phyloP scores from a whole-genome alignment of 1,139 yeast genomes.

The Geotrichum reessii region DNA sequence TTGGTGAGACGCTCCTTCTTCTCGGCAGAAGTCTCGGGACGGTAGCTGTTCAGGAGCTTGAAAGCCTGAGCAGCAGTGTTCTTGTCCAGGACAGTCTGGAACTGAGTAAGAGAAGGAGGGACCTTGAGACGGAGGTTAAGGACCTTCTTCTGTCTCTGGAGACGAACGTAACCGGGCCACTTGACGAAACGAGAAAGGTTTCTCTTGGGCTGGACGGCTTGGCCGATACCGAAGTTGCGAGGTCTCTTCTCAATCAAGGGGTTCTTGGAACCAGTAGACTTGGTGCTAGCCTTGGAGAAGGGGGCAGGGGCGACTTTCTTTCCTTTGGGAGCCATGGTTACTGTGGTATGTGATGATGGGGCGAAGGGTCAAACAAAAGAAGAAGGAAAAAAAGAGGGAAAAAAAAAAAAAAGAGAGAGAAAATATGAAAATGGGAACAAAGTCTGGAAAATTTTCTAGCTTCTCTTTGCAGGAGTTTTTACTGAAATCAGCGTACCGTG shows the following conservation, averaged over 20 bases:
- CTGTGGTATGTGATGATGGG: slow-evolving; percentile 43
- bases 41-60: slow-evolving; percentile 96
- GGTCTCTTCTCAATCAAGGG: slow-evolving; percentile 85
- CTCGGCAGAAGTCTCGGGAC: slow-evolving; percentile 95
- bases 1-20: slow-evolving; percentile 98
- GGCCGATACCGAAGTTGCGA: slow-evolving; percentile 95
- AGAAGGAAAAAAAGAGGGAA: background rate
- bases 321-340: slow-evolving; percentile 72
- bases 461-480: no score
- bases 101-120: slow-evolving; percentile 97
- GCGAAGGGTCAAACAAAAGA: background rate
- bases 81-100: slow-evolving; percentile 92
- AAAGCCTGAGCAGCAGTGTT: slow-evolving; percentile 95
- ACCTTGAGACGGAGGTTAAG: slow-evolving; percentile 93
- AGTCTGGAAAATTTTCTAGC: background rate
- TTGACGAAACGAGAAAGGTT: slow-evolving; percentile 93
- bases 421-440: background rate
- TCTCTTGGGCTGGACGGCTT: slow-evolving; percentile 89
- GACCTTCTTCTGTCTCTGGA: slow-evolving; percentile 96
- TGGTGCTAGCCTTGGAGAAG: slow-evolving; percentile 41
- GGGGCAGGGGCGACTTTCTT: slow-evolving; percentile 91
- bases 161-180: slow-evolving; percentile 98
- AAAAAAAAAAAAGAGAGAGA: background rate
- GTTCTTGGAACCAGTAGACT: slow-evolving; percentile 42
- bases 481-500: no score